phyloP scores from a whole-genome alignment of 257 asterid species.

The Primulina eburnea region DNA sequence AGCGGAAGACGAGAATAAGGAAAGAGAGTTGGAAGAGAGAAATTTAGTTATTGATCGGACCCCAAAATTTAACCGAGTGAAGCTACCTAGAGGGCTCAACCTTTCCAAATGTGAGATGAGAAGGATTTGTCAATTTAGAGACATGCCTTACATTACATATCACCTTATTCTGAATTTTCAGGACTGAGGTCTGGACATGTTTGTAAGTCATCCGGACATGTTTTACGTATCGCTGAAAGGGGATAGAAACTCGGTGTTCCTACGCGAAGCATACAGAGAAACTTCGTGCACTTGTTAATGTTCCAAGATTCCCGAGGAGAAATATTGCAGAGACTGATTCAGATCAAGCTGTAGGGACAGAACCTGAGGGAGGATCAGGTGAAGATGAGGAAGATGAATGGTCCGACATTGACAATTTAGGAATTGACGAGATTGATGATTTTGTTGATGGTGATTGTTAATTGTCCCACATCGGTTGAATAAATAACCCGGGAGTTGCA shows the following conservation, averaged over 20 bases:
- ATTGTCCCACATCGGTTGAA: too few relatives aligned
- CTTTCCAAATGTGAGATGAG: slow-evolving; percentile 93
- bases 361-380: slow-evolving; percentile 36
- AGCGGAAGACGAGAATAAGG: slow-evolving; percentile 76
- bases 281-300: slow-evolving; percentile 79
- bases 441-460: slow-evolving; percentile 30
- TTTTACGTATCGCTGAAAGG: slow-evolving; percentile 91
- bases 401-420: slow-evolving; percentile 61
- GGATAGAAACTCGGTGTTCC: slow-evolving; percentile 92
- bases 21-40: slow-evolving; percentile 63
- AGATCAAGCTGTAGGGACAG: slow-evolving; percentile 37
- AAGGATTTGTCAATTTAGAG: slow-evolving; percentile 70
- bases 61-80: slow-evolving; percentile 70
- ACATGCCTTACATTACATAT: slow-evolving; percentile 67
- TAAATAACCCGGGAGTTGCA: too few relatives aligned
- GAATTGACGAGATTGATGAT: slow-evolving; percentile 47
- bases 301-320: slow-evolving; percentile 56
- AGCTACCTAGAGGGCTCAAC: slow-evolving; percentile 80
- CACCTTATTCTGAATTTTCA: slow-evolving; percentile 88
- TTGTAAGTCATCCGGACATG: slow-evolving; percentile 98
- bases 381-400: slow-evolving; percentile 61
- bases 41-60: slow-evolving; percentile 73
- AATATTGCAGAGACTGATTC: slow-evolving; percentile 28
- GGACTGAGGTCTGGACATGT: slow-evolving; percentile 78
- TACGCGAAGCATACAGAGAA: slow-evolving; percentile 87